Base-by-base conservation (phyloP, 805 yeast species). In the Candida nonsorbophila region DNA sequence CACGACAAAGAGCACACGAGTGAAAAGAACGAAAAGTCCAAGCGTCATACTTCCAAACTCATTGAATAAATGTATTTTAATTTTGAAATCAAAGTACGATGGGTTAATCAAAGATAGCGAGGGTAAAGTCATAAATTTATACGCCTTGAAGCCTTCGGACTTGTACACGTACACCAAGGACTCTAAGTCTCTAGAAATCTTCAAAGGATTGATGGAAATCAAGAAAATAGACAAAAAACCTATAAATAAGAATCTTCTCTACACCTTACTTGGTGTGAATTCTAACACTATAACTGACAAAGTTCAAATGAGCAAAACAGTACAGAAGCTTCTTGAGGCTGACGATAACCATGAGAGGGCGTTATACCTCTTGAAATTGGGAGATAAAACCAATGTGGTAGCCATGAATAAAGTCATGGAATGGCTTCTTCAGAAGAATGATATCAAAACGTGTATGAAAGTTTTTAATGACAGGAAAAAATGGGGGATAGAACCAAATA, bases 381-480 rank as follows among this genome's bases (percentile, higher is more conserved):
- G 81, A 7, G 51, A 59, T 16, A 46, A 45, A 2, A 63, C 66
- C 20, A 84, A 83, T 6, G 40, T 62, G 0, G 83, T 77, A 18
- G 83, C 75, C 1, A 69, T 76, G 74, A 83, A 84, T 38, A 62
- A 69, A n/a, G 62, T 83, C 0, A 48, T 77, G 44, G 65, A 69
- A 35, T 67, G 74, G 59, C 58, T 67, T 23, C 51, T 79, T 4
- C 49, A 49, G 6, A 42, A 58, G 6, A 63, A 68, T 3, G 64
- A 67, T 14, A 48, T 67, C 1, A 64, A 67, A 25, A 62, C 60
- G 6, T 81, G 82, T 0, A 32, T 79, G 15, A 71, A 71, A 22
- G 40, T 73, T 12, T 66, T 67, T 35, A 64, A 67, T 28, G 67
- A 71, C 54, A 58, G 84, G 28, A 77, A 75, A 41, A 80, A 78